Conservation (phyloP, 23 red algal species). For the Gracilariopsis chorda region DNA sequence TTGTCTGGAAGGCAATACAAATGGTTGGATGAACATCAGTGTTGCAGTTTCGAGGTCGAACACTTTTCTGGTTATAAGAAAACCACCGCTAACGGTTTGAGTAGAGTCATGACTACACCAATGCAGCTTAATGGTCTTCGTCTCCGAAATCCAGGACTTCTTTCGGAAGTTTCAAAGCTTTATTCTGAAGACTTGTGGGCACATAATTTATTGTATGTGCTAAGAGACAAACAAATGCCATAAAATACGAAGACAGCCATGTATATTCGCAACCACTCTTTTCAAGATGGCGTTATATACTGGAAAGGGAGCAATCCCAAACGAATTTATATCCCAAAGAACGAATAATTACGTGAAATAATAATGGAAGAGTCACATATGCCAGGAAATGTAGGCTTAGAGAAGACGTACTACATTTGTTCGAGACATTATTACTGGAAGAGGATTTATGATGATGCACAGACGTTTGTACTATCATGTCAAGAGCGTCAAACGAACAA, state of each 20-base stretch:
- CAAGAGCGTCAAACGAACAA: background rate
- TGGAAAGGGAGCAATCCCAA: background rate
- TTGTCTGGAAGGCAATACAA: background rate
- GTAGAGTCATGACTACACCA: background rate
- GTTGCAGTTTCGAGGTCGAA: background rate
- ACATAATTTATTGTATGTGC: background rate
- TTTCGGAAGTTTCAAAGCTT: background rate
- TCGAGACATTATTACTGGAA: background rate
- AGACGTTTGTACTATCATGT: background rate
- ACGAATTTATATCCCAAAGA: background rate
- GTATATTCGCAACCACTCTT: too few species aligned
- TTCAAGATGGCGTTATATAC: background rate
- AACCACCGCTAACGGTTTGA: background rate
- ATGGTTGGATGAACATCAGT: background rate
- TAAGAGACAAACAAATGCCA: background rate
- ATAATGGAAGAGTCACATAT: background rate
- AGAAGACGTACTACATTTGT: background rate
- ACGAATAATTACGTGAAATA: background rate
- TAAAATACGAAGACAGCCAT: too few species aligned
- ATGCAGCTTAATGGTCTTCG: background rate
- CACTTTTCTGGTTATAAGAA: background rate
- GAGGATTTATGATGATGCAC: background rate
- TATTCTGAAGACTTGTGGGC: background rate
- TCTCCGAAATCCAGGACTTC: background rate
- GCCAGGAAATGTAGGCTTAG: background rate